phyloP scores from a whole-genome alignment of 352 stramenopile genomes.

The Pythium vanterpoolii region DNA sequence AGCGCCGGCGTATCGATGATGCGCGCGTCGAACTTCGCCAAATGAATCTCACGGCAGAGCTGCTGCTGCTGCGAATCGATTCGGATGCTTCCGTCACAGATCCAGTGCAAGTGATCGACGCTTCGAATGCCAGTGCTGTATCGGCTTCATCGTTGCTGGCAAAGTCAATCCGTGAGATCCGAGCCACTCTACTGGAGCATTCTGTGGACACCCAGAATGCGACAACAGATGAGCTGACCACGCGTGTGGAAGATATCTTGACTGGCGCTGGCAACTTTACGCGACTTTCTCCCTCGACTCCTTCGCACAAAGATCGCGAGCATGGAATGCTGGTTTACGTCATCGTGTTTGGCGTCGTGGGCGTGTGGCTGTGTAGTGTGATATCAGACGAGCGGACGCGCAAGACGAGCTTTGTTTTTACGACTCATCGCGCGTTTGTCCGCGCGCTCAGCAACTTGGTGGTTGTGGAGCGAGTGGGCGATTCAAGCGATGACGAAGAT shows the following conservation, averaged over 20 bases:
- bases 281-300: neutral
- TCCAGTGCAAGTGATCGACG: neutral
- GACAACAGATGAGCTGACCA: neutral
- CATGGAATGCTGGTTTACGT: conserved; percentile 16
- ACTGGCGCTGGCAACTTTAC: conserved; percentile 1
- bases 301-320: neutral
- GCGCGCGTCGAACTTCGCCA: conserved; percentile 6
- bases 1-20: conserved; percentile 24
- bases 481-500: conserved; percentile 11
- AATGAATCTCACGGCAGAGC: conserved; percentile 19
- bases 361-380: conserved; percentile 20
- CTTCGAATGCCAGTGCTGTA: neutral
- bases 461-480: conserved; percentile 17
- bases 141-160: conserved; percentile 19
- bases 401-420: conserved; percentile 19
- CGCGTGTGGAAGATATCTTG: neutral
- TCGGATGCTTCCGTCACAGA: neutral
- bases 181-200: conserved; percentile 17
- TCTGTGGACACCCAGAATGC: conserved; percentile 8
- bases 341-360: conserved; percentile 18
- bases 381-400: conserved; percentile 16
- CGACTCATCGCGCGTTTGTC: conserved; percentile 11
- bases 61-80: conserved; percentile 3
- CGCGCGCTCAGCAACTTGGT: conserved; percentile 9
- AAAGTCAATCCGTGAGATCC: conserved; percentile 21